Conservation (phyloP, 129 eudicot species). For the sunflower (Helianthus annuus) region HanXRQr2.0-SUNRISE NC_035446.2:170588179-170588678, state of each 20-base stretch:
- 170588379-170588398: neutral
- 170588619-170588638: neutral
- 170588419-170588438: neutral
- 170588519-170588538: neutral
- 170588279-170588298: neutral
- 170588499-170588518: neutral
- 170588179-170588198: neutral
- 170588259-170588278: neutral
- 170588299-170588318: neutral
- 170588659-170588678: neutral
- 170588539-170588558: constrained; percentile 1
- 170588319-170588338: neutral
- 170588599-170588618: neutral
- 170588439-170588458: neutral
- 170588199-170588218: neutral
- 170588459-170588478: neutral
- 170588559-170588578: neutral
- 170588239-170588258: no score
- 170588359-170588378: neutral
- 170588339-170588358: neutral
- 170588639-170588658: neutral
- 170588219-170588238: no score
- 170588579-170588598: neutral
- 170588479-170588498: neutral
- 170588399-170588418: neutral